phyloP scores from a whole-genome alignment of 116 monocot genomes.

The Thalassia testudinum region DNA sequence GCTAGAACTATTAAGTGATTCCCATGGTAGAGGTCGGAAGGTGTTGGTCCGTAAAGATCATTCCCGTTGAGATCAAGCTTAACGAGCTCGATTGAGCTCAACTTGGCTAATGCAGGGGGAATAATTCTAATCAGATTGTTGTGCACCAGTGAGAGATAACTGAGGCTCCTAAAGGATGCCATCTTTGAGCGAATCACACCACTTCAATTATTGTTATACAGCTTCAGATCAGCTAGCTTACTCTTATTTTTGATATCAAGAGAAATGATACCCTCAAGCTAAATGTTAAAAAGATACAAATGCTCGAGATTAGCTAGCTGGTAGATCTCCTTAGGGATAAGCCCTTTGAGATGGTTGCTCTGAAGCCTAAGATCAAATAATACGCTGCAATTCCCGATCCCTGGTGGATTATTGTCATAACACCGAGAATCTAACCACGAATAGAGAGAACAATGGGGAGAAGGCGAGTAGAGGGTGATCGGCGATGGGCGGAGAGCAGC shows the following conservation, averaged over 20 bases:
- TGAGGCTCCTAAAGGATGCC: conserved; percentile 30
- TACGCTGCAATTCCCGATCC: conserved; percentile 37
- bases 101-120: conserved; percentile 32
- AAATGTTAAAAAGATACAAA: conserved; percentile 34
- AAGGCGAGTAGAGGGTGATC: too few species aligned
- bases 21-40: conserved; percentile 25
- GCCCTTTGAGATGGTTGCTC: conserved; percentile 28
- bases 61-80: conserved; percentile 46
- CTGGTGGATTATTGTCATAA: too few species aligned
- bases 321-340: conserved; percentile 28
- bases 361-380: conserved; percentile 36
- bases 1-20: conserved; percentile 27
- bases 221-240: conserved; percentile 22
- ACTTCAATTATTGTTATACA: conserved; percentile 37
- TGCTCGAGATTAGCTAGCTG: conserved; percentile 26
- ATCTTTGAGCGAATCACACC: conserved; percentile 31
- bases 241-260: conserved; percentile 25
- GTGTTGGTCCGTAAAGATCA: conserved; percentile 35
- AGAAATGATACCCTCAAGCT: conserved; percentile 32
- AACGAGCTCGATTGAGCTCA: conserved; percentile 19
- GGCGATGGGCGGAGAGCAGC: too few species aligned
- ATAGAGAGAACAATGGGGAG: too few species aligned
- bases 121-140: conserved; percentile 46
- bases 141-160: conserved; percentile 26
- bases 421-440: too few species aligned